A percentile compares a stretch with the other conserved stretches of the same genome.
Evolutionary conservation across 2,329 filamentous ascomycete genomes (phyloP).

Genomic region (Sordariomycetes sp.): DNA sequence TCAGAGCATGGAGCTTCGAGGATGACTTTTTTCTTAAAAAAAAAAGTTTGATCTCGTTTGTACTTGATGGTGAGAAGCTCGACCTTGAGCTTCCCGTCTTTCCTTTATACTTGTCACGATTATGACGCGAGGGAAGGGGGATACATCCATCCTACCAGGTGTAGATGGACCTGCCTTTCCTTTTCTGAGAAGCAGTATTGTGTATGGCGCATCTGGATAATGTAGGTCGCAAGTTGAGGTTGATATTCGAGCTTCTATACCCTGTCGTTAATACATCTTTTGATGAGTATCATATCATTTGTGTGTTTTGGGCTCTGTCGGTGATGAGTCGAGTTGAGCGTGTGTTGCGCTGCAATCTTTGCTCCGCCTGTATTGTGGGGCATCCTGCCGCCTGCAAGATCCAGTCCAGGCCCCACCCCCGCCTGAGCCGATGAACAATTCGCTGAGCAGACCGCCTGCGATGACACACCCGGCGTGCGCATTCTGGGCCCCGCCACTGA

Average conservation of each 20-base stretch:
- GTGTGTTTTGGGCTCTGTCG: background rate
- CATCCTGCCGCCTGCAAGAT: no score
- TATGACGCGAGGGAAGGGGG: background rate
- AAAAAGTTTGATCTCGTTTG: background rate
- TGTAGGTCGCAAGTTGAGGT: background rate
- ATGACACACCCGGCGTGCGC: background rate
- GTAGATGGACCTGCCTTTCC: background rate
- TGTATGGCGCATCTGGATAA: background rate
- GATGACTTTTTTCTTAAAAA: no score
- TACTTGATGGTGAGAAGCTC: background rate
- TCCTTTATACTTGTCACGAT: background rate
- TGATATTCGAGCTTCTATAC: conserved; percentile 1
- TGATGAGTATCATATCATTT: background rate
- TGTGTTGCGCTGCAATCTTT: background rate
- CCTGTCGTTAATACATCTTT: background rate
- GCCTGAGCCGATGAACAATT: background rate
- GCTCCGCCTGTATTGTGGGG: no score
- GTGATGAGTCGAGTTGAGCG: background rate
- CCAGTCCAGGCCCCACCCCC: no score
- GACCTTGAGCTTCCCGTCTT: background rate
- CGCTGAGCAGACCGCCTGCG: background rate
- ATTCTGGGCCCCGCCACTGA: background rate
- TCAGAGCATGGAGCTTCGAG: background rate
- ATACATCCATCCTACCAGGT: background rate
- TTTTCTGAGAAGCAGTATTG: background rate